Evolutionary conservation across 108 stramenopile species (phyloP).

Genomic region (Nitzschia putrida): DNA sequence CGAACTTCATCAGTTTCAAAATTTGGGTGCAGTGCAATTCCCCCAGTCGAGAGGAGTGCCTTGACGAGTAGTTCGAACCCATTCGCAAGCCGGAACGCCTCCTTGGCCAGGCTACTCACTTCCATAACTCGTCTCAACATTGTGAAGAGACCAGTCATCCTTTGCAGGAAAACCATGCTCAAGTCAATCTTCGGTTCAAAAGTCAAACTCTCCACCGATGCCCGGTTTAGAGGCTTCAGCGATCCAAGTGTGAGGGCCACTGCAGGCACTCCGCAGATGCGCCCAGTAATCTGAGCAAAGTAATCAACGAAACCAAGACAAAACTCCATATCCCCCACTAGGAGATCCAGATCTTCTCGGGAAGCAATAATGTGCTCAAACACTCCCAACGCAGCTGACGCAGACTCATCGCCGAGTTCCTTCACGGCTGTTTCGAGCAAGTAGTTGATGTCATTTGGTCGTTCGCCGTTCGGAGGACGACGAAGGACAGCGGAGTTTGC

Average conservation of each 20-base stretch:
- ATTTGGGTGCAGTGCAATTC: conserved; percentile 33
- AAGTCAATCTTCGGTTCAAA: conserved; percentile 30
- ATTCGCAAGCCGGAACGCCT: conserved; percentile 66
- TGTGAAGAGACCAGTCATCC: conserved; percentile 27
- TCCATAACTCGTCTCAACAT: conserved; percentile 63
- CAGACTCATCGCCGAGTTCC: conserved; percentile 66
- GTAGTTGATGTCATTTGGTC: conserved; percentile 24
- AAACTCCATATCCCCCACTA: conserved; percentile 61
- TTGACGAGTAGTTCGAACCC: conserved; percentile 68
- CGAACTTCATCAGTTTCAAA: conserved; percentile 18
- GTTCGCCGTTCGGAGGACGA: conserved; percentile 9
- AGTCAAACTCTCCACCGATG: conserved; percentile 18
- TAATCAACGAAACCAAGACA: conserved; percentile 56
- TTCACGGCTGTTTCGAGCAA: conserved; percentile 61
- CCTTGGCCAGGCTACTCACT: conserved; percentile 59
- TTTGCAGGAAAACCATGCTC: conserved; percentile 18
- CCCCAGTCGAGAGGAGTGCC: conserved; percentile 53
- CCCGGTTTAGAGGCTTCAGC: conserved; percentile 15
- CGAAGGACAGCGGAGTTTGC: conserved; percentile 21
- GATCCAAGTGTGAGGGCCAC: conserved; percentile 27
- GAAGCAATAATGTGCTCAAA: conserved; percentile 67
- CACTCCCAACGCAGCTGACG: conserved; percentile 57
- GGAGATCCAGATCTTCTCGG: conserved; percentile 48
- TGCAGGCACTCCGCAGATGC: conserved; percentile 32
- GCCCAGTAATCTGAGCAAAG: conserved; percentile 36